These are phyloP conservation scores for Daldinia decipiens DNA, from an alignment of 495 filamentous ascomycete species.

Conservation along the genomic window DNA sequence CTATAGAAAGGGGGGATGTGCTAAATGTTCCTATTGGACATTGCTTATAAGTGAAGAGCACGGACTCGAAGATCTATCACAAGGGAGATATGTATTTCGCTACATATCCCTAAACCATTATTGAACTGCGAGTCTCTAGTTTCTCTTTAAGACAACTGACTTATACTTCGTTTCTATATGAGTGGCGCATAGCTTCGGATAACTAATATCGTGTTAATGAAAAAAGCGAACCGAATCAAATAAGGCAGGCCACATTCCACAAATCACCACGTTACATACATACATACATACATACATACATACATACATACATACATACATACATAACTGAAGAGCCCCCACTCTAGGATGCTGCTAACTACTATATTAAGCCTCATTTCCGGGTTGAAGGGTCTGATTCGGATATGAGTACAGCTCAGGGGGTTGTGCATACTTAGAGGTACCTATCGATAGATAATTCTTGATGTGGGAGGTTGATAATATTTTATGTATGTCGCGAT, in stretches of 20 bases:
- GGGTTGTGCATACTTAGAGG: slow-evolving; percentile 16
- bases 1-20: slow-evolving; percentile 24
- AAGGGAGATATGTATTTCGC: slow-evolving; percentile 21
- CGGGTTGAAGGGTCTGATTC: slow-evolving; percentile 27
- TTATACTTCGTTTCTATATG: neutral
- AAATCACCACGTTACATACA: slow-evolving; percentile 11
- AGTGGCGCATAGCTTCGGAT: slow-evolving; percentile 5
- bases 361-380: slow-evolving; percentile 44
- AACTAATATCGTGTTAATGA: neutral
- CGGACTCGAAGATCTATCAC: slow-evolving; percentile 40
- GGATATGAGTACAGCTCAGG: slow-evolving; percentile 36
- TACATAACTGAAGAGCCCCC: slow-evolving; percentile 6
- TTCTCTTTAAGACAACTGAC: slow-evolving; percentile 20
- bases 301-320: too few species aligned
- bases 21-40: slow-evolving; percentile 38
- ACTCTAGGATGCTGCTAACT: slow-evolving; percentile 20
- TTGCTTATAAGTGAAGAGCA: slow-evolving; percentile 14
- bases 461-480: neutral
- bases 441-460: neutral
- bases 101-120: slow-evolving; percentile 13
- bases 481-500: slow-evolving; percentile 17
- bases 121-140: slow-evolving; percentile 12
- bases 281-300: too few species aligned
- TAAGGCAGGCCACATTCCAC: slow-evolving; percentile 30
- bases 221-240: neutral